Evolutionary conservation across 305 asterid genomes (phyloP), one percentile per base, ranked within the genome.

Genomic region (Stenogyne calaminthoides): DNA sequence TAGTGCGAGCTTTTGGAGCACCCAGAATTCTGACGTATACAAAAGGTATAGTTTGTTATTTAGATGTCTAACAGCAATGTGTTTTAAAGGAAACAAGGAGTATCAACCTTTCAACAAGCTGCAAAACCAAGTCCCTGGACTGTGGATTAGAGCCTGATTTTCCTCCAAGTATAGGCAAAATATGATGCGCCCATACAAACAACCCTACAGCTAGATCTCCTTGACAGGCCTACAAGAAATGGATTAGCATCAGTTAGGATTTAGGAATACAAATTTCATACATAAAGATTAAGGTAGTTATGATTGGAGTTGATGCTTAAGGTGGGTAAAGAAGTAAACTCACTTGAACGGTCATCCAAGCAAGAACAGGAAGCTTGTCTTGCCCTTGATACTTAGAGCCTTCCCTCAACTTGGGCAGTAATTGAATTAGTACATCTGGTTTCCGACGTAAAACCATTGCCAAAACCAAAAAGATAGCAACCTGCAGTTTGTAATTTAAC

Each of bases 331-430:
- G 2, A 74, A 57, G 20, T 60, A 29, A 46, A 46, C 46, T 57
- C 44, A 90, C 98, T 94, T 90, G 98, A 82, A 84, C 76, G 39
- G 84, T 78, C 92, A 87, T 90, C 98, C 98, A 92, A 25, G 76
- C 51, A 42, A 86, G 71, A 55, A 92, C 80, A 34, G 89, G 86
- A 76, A 90, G 95, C 74, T 86, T 92, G 68, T 90, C 96, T 80
- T 86, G 96, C 36, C 96, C 96, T 78, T 86, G 96, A 75, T 90
- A 90, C 86, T 86, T 92, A 0, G 87, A 58, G 74, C 82, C 82
- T 49, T 86, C 93, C 72, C 80, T 82, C 84, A 88, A 70, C 22
- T 63, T 83, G 27, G 97, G 89, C 64, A 90, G 67, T 52, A 86
- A 19, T 67, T 29, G 80, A 77, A 85, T 65, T 67, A 88, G 72